Evolutionary conservation across 2,329 filamentous ascomycete species (phyloP), one percentile per base, ranked within the genome.

Genomic region (Ophiognomonia clavigignenti-juglandacearum): DNA sequence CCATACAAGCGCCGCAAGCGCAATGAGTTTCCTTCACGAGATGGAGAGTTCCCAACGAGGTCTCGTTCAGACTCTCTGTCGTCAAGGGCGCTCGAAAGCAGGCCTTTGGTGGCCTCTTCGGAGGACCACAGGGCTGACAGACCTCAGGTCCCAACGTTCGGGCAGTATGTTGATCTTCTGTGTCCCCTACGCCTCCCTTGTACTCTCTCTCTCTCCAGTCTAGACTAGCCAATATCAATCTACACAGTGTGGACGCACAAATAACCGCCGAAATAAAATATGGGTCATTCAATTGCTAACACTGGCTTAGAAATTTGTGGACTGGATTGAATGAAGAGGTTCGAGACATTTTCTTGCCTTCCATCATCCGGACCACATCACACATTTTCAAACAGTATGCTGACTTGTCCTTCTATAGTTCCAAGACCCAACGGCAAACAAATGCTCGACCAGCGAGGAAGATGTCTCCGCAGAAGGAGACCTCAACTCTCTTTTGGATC

Each of bases 1-100:
- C 48, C 69, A 66, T 48, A 66, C 66, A 47, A 74, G 0, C 73
- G 78, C 56, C 65, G 69, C 53, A 71, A 73, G 16, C 60, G 79
- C 23, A 77, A 42, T 27, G 46, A 23, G 18, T 42, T n/a, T n/a
- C n/a, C 39, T 37, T 19, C 40, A 39, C 27, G 36, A 26, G 24
- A 36, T 16, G 11, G 14, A 22, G 6, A 8, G 18, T 22, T 20
- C 11, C 27, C 31, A 2, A 22, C 44, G 32, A 34, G 22, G 18
- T 19, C 42, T 24, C 39, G 45, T 13, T 24, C 45, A 23, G 23
- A 14, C 31, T 42, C 37, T 23, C 26, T 51, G 38, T 29, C 45
- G 2, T 49, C 42, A 14, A 43, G 29, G 16, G 27, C 27, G n/a
- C 34, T 47, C 2, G 39, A 47, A n/a, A 45, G 19, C 38, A 51